Percentiles rank a stretch among this genome's conserved stretches.
Conservation (phyloP, 1,139 yeast genomes). For the Suhomyces choctaworum region DNA sequence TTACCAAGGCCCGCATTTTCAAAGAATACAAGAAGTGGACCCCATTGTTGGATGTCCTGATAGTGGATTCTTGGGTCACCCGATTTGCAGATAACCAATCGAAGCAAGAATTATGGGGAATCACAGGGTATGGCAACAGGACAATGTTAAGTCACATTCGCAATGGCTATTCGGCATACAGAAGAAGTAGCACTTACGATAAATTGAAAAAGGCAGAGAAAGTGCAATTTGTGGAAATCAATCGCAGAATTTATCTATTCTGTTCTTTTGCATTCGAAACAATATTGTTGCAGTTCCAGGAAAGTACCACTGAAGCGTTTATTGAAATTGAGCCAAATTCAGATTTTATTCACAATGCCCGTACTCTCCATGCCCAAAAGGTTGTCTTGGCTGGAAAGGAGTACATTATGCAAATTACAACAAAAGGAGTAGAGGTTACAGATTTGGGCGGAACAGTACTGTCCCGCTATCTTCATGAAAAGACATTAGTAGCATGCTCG, state of each 20-base stretch:
- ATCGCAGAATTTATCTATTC: slow-evolving; percentile 26
- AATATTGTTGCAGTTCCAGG: slow-evolving; percentile 33
- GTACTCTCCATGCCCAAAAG: slow-evolving; percentile 15
- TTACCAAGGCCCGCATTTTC: slow-evolving; percentile 15
- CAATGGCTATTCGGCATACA: slow-evolving; percentile 33
- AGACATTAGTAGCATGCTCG: slow-evolving; percentile 7
- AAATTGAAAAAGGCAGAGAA: slow-evolving; percentile 29
- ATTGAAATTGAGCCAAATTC: slow-evolving; percentile 28
- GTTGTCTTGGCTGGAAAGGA: slow-evolving; percentile 10
- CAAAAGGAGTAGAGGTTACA: slow-evolving; percentile 13
- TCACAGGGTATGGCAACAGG: slow-evolving; percentile 44
- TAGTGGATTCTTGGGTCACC: slow-evolving; percentile 31
- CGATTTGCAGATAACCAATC: slow-evolving; percentile 21
- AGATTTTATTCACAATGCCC: slow-evolving; percentile 13
- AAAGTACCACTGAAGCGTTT: slow-evolving; percentile 20
- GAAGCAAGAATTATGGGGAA: slow-evolving; percentile 47
- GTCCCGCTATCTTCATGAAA: slow-evolving; percentile 1
- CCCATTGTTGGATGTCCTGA: slow-evolving; percentile 44
- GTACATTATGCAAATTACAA: slow-evolving; percentile 15
- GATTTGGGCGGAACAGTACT: slow-evolving; percentile 11
- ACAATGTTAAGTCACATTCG: slow-evolving; percentile 42
- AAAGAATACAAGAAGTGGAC: slow-evolving; percentile 50
- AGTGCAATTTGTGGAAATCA: slow-evolving; percentile 20
- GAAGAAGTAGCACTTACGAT: slow-evolving; percentile 30
- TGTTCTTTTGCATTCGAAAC: slow-evolving; percentile 44